Evolutionary conservation across 768 basidiomycete genomes (phyloP), one percentile per base, ranked within the genome.

Genomic region (Termitomyces sp.): DNA sequence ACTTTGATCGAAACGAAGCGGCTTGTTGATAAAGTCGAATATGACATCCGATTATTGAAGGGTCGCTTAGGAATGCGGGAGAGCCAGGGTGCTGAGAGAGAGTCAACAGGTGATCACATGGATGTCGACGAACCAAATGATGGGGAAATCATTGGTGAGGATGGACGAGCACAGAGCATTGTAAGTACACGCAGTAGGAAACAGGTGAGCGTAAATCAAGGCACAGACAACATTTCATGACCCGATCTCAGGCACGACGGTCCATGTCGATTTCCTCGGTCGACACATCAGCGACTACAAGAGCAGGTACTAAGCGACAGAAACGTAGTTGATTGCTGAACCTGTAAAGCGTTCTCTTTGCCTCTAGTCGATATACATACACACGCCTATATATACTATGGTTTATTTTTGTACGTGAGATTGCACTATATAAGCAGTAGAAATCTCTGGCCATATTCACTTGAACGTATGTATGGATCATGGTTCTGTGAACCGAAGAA

Each of bases 1-100:
- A 77, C 82, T 13, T 72, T 98, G 65, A 79, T 96, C n/a, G 92
- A 98, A 65, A 87, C 85, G 62, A 98, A 98, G 78, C 87, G 90
- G 63, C 75, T 85, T 13, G 82, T 92, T 41, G 96, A 98, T 68
- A 84, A 87, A 67, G 81, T 88, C 3, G 93, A 96, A 20, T 87
- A 90, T 66, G 96, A 98, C 63, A 86, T 94, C 35, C 73, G 85
- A 57, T 81, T 91, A 2, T 65, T 88, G 60, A 86, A 82, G 66
- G 80, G 79, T 54, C 83, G 86, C 40, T 66, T 88, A 13, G 83
- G 80, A 24, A 72, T 82, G 66, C 73, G 76, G 53, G 79, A 75
- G 43, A 79, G 76, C 52, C 77, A 78, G 58, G 73, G 74, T 20
- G 71, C 60, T 24, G 76, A 71, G 24, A 70, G 60, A 20, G 69